Evolutionary conservation across 768 basidiomycete genomes (phyloP).

Genomic region (Boletus reticuloceps): DNA sequence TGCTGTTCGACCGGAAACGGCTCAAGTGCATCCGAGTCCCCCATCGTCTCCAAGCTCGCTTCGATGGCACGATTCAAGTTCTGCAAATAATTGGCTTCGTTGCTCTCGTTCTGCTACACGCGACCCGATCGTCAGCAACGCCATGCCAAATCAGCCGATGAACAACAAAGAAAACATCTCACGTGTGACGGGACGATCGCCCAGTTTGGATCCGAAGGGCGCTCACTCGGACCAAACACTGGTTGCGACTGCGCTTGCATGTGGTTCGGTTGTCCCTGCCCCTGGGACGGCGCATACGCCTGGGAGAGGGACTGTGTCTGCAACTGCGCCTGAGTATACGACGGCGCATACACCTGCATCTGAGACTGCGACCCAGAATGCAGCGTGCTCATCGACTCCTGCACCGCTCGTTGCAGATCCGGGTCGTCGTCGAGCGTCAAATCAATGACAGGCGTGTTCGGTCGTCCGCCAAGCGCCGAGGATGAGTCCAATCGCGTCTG

Average conservation of each 20-base stretch:
- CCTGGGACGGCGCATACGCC: slow-evolving; percentile 16
- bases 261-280: background rate
- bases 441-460: slow-evolving; percentile 47
- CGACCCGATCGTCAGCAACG: background rate
- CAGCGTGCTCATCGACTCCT: slow-evolving; percentile 49
- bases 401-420: slow-evolving; percentile 49
- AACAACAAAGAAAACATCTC: slow-evolving; percentile 7
- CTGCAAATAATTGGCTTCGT: slow-evolving; percentile 54
- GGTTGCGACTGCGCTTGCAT: slow-evolving; percentile 23
- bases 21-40: slow-evolving; percentile 51
- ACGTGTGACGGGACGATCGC: slow-evolving; percentile 70
- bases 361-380: slow-evolving; percentile 24
- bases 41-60: slow-evolving; percentile 55
- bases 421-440: slow-evolving; percentile 57
- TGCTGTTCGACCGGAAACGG: slow-evolving; percentile 50
- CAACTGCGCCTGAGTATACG: slow-evolving; percentile 13
- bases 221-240: slow-evolving; percentile 56
- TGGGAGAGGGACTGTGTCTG: background rate
- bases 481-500: slow-evolving; percentile 8
- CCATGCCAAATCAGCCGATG: background rate
- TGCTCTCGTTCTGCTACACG: slow-evolving; percentile 31
- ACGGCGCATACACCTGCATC: slow-evolving; percentile 13
- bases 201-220: slow-evolving; percentile 66
- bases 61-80: slow-evolving; percentile 68
- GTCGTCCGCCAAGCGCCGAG: slow-evolving; percentile 15